Evolutionary conservation across 2,329 filamentous ascomycete genomes (phyloP).

Genomic region (Aureobasidium vineae): DNA sequence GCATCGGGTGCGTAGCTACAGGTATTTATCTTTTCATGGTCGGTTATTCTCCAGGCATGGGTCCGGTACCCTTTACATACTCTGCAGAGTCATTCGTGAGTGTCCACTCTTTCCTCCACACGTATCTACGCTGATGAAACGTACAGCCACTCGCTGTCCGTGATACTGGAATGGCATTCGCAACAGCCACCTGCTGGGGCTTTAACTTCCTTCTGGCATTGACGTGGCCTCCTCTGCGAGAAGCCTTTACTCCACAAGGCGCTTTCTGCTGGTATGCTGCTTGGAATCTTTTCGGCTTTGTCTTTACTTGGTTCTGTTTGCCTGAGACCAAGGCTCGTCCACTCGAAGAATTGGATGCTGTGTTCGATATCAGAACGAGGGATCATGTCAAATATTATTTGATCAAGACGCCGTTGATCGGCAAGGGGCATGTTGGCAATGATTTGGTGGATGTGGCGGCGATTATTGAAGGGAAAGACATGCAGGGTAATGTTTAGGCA

Average conservation of each 20-base stretch:
- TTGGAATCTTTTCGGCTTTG: constrained; percentile 55
- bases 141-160: constrained; percentile 47
- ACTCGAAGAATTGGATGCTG: constrained; percentile 48
- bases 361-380: constrained; percentile 24
- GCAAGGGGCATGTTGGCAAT: constrained; percentile 9
- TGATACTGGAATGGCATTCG: constrained; percentile 45
- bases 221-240: constrained; percentile 51
- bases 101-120: constrained; percentile 32
- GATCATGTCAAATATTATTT: constrained; percentile 20
- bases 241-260: constrained; percentile 50
- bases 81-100: constrained; percentile 41
- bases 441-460: constrained; percentile 7
- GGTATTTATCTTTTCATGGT: constrained; percentile 50
- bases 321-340: constrained; percentile 49
- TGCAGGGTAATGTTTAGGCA: constrained; percentile 10
- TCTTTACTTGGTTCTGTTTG: constrained; percentile 46
- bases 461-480: constrained; percentile 11
- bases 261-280: constrained; percentile 58
- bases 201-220: constrained; percentile 45
- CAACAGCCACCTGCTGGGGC: constrained; percentile 55
- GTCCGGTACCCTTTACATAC: constrained; percentile 46
- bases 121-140: not conserved
- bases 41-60: constrained; percentile 50
- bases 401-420: constrained; percentile 14
- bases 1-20: constrained; percentile 41